Evolutionary conservation across 2,329 filamentous ascomycete genomes (phyloP).

Genomic region (Mariannaea sp.): DNA sequence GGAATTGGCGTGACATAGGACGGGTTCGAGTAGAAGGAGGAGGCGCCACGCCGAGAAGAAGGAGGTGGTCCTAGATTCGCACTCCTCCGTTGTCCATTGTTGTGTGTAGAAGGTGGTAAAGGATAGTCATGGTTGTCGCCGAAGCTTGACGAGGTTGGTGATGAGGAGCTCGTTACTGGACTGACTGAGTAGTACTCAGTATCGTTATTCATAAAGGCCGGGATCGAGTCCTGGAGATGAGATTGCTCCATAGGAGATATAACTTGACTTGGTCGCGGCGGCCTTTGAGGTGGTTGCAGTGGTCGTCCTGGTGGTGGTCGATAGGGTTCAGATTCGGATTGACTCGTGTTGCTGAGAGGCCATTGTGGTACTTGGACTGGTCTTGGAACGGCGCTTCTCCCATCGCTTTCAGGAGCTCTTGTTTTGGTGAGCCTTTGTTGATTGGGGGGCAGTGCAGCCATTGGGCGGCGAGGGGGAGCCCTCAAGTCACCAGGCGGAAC

Average conservation of each 20-base stretch:
- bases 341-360: conserved; percentile 46
- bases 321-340: conserved; percentile 49
- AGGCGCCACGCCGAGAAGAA: conserved; percentile 62
- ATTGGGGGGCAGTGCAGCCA: conserved; percentile 25
- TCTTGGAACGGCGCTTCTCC: conserved; percentile 51
- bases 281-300: conserved; percentile 58
- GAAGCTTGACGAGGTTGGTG: conserved; percentile 56
- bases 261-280: conserved; percentile 63
- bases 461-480: conserved; percentile 38
- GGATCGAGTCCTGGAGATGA: conserved; percentile 59
- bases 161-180: conserved; percentile 52
- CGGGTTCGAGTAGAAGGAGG: conserved; percentile 67
- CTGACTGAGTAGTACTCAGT: conserved; percentile 48
- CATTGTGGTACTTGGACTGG: conserved; percentile 60
- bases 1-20: conserved; percentile 77
- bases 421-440: conserved; percentile 27
- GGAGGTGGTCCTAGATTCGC: conserved; percentile 64
- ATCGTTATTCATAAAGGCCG: conserved; percentile 49
- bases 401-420: conserved; percentile 27
- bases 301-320: conserved; percentile 56
- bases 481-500: conserved; percentile 32
- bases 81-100: conserved; percentile 50
- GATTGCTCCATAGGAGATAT: conserved; percentile 63
- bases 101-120: conserved; percentile 43
- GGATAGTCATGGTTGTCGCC: conserved; percentile 66